Evolutionary conservation across 306 rosid genomes (phyloP).

Genomic region (Trifolium dubium): DNA sequence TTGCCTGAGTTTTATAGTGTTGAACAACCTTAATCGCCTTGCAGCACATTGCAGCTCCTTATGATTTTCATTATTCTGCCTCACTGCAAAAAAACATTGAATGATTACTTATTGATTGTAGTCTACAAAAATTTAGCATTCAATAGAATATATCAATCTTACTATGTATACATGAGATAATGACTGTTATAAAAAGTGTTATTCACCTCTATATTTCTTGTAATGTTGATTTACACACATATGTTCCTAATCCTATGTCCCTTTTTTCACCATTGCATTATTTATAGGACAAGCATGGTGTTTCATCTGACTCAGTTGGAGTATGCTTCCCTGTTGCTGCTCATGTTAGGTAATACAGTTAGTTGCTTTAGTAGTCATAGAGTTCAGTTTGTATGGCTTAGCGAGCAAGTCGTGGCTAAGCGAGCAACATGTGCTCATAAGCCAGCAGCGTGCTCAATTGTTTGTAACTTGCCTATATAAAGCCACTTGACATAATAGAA

Average conservation of each 20-base stretch:
- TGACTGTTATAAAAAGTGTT: background rate
- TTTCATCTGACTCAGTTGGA: slow-evolving; percentile 43
- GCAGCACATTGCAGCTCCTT: slow-evolving; percentile 34
- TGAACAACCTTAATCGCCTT: slow-evolving; percentile 27
- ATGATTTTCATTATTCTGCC: slow-evolving; percentile 12
- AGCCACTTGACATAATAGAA: too few species aligned
- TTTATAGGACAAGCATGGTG: slow-evolving; percentile 42
- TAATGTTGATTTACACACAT: slow-evolving; percentile 17
- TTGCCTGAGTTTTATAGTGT: slow-evolving; percentile 29
- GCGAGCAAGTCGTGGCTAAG: too few species aligned
- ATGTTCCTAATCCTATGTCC: slow-evolving; percentile 13
- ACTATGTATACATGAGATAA: background rate
- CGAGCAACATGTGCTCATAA: too few species aligned
- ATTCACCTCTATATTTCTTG: slow-evolving; percentile 34
- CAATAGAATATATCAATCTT: slow-evolving; percentile 31
- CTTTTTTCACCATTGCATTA: slow-evolving; percentile 5
- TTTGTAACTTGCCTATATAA: too few species aligned
- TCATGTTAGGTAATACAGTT: too few species aligned
- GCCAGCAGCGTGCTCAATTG: too few species aligned
- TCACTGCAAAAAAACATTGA: slow-evolving; percentile 37
- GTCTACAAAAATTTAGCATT: background rate
- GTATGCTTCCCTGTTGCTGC: slow-evolving; percentile 11
- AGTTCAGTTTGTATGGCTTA: too few species aligned
- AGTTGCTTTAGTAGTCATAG: too few species aligned
- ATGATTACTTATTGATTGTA: slow-evolving; percentile 10